phyloP scores from a whole-genome alignment of 495 filamentous ascomycete genomes.

The Peziza echinospora region DNA sequence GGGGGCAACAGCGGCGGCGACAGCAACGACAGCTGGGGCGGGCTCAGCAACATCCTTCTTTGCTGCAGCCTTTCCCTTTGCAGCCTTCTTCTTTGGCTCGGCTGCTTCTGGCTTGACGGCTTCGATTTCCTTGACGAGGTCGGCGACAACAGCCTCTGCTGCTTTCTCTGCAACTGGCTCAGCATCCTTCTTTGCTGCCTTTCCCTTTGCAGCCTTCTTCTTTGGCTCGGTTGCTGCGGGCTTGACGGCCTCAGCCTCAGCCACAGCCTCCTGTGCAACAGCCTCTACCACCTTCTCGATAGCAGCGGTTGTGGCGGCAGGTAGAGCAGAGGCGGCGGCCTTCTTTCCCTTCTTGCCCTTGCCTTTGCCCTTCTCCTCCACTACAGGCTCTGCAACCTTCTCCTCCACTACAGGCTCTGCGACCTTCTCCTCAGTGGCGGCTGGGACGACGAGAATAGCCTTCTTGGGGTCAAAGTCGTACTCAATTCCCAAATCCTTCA shows the following conservation, averaged over 20 bases:
- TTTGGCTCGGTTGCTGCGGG: background rate
- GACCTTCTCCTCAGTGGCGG: conserved; percentile 15
- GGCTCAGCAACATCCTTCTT: conserved; percentile 3
- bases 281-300: conserved; percentile 5
- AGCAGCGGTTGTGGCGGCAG: conserved; percentile 3
- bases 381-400: conserved; percentile 19
- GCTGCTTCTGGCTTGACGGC: too few species aligned
- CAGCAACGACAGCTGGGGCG: conserved; percentile 1
- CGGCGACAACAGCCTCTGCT: conserved; percentile 6
- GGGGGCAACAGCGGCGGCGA: too few species aligned
- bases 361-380: conserved; percentile 20
- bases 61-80: background rate
- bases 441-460: conserved; percentile 14
- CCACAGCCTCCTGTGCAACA: too few species aligned
- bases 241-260: too few species aligned
- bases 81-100: conserved; percentile 3
- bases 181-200: background rate
- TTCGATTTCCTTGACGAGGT: too few species aligned
- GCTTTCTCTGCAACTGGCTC: conserved; percentile 5
- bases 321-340: conserved; percentile 7
- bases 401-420: conserved; percentile 21
- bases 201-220: conserved; percentile 4
- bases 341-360: background rate
- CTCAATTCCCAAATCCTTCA: conserved; percentile 44
- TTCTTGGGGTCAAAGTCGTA: conserved; percentile 64